phyloP scores from a whole-genome alignment of 768 basidiomycete genomes.

The Daedaleopsis nitida region DNA sequence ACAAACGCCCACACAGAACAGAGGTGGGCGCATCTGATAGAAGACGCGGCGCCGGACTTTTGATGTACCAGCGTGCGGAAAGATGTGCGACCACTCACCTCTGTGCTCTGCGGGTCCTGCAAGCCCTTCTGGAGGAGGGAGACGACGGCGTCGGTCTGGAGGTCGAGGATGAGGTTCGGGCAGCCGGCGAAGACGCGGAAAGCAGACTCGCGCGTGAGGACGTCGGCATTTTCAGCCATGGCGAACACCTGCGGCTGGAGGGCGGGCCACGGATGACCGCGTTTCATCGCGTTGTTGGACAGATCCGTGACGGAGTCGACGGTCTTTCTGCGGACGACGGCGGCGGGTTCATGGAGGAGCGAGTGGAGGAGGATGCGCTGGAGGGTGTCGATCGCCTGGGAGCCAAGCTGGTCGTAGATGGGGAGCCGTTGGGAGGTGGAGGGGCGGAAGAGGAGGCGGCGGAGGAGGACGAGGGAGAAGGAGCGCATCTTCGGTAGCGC shows the following conservation, averaged over 20 bases:
- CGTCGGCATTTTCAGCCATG: constrained; percentile 51
- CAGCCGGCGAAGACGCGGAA: constrained; percentile 74
- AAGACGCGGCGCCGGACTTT: background rate
- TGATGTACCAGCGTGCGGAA: background rate
- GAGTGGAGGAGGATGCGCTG: constrained; percentile 75
- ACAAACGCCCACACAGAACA: background rate
- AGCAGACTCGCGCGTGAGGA: constrained; percentile 41
- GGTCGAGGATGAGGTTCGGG: constrained; percentile 75
- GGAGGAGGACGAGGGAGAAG: constrained; percentile 79
- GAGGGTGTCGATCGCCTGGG: constrained; percentile 63
- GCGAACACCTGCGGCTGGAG: constrained; percentile 71
- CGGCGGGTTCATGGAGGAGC: constrained; percentile 58
- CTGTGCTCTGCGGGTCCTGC: constrained; percentile 64
- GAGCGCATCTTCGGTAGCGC: constrained; percentile 67
- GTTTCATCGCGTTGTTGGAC: constrained; percentile 70
- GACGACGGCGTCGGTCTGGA: constrained; percentile 71
- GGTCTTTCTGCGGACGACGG: constrained; percentile 65
- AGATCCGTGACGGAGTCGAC: constrained; percentile 79
- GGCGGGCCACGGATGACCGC: constrained; percentile 82
- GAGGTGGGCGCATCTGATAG: background rate
- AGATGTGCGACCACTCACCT: constrained; percentile 43
- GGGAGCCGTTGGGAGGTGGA: constrained; percentile 38
- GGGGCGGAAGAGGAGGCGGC: constrained; percentile 73
- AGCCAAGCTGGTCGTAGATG: constrained; percentile 76
- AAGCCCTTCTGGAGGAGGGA: constrained; percentile 68